Conservation (phyloP, 306 rosid species). For the Oxytropis ochrocephala region DNA sequence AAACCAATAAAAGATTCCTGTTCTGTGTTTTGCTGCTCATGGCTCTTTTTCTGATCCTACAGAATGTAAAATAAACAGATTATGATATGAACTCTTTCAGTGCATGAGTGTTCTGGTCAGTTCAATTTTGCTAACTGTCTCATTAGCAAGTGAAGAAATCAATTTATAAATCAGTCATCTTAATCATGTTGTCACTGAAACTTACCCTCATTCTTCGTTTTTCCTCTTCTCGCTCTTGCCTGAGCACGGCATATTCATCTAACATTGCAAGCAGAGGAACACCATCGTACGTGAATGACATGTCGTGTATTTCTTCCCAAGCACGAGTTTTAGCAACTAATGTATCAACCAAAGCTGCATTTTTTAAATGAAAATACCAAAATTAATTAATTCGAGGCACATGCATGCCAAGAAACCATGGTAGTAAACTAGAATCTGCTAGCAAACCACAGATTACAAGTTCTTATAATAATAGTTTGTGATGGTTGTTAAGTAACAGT, state of each 20-base stretch:
- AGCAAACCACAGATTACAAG: neutral
- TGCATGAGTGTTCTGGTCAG: neutral
- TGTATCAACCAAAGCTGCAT: slow-evolving; percentile 76
- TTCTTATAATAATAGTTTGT: neutral
- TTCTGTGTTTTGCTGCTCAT: slow-evolving; percentile 66
- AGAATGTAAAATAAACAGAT: slow-evolving; percentile 20
- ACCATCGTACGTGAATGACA: slow-evolving; percentile 74
- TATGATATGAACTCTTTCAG: neutral
- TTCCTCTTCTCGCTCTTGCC: slow-evolving; percentile 91
- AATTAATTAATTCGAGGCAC: neutral
- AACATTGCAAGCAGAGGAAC: slow-evolving; percentile 97
- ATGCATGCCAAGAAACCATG: slow-evolving; percentile 10
- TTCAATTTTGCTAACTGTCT: neutral
- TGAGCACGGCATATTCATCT: slow-evolving; percentile 88
- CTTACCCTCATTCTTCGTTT: slow-evolving; percentile 78
- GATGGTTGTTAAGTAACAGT: neutral
- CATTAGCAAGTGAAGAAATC: neutral
- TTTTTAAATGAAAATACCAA: slow-evolving; percentile 7
- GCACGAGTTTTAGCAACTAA: slow-evolving; percentile 78
- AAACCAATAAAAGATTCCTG: slow-evolving; percentile 53
- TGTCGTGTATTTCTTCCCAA: slow-evolving; percentile 77
- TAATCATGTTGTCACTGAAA: neutral
- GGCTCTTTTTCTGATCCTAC: slow-evolving; percentile 80
- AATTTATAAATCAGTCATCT: too few relatives aligned
- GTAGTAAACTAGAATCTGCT: neutral